A percentile compares a stretch with the other conserved stretches of the same genome.
These are phyloP conservation scores for Chrysopogon serrulatus DNA, from an alignment of 176 grass and related monocot species.

Conservation along the genomic window DNA sequence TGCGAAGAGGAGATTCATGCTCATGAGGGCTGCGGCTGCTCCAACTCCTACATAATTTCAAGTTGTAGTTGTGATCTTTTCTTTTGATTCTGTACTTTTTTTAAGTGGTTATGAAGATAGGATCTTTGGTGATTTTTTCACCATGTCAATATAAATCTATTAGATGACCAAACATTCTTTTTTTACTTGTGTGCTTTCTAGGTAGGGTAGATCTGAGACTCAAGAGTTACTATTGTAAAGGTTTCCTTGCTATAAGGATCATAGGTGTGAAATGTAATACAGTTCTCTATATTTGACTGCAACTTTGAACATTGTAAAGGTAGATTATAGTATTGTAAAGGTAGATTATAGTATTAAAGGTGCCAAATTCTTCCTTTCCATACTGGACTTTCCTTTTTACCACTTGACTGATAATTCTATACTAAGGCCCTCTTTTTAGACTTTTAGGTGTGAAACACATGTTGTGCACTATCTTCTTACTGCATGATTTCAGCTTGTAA, in stretches of 20 bases:
- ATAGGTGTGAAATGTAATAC: not conserved
- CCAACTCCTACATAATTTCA: constrained; percentile 28
- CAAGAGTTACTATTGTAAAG: not conserved
- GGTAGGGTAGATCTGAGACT: not conserved
- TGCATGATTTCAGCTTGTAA: not conserved
- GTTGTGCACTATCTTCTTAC: not conserved
- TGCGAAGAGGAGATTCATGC: constrained; percentile 56
- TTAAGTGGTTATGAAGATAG: not conserved
- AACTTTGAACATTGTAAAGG: not conserved
- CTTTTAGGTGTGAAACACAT: not conserved
- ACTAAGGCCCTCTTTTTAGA: not conserved
- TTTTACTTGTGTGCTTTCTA: not conserved
- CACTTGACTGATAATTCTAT: not conserved
- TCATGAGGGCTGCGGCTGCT: constrained; percentile 40
- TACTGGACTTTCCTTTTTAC: not conserved
- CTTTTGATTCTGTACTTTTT: constrained; percentile 10
- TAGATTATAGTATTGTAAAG: not conserved
- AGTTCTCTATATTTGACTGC: not conserved
- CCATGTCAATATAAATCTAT: not conserved
- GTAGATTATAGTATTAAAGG: not conserved
- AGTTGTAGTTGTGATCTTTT: not conserved
- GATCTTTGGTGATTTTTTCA: not conserved
- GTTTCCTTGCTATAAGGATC: not conserved
- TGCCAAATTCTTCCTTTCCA: not conserved
- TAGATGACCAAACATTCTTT: not conserved